A percentile compares a stretch with the other conserved stretches of the same genome.
Evolutionary conservation across 2,329 filamentous ascomycete species (phyloP).

Genomic region (Trichoderma sp.): DNA sequence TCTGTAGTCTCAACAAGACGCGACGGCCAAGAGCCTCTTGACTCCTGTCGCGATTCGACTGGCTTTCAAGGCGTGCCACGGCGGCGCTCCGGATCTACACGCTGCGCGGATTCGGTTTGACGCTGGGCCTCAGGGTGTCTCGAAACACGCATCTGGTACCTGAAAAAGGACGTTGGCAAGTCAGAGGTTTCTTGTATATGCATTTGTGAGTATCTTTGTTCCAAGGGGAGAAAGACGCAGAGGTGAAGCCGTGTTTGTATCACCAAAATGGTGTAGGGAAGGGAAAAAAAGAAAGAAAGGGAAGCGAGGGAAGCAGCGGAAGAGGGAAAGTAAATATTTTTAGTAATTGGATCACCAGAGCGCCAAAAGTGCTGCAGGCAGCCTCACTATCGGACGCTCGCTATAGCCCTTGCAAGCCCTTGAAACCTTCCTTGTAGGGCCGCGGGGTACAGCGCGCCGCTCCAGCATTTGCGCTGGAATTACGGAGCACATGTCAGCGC

Average conservation of each 20-base stretch:
- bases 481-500: conserved; percentile 20
- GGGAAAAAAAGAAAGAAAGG: conserved; percentile 2
- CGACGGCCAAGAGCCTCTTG: not conserved
- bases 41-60: conserved; percentile 24
- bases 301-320: conserved; percentile 16
- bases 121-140: conserved; percentile 52
- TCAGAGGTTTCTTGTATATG: conserved; percentile 53
- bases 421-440: conserved; percentile 13
- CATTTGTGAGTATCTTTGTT: conserved; percentile 47
- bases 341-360: conserved; percentile 17
- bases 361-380: conserved; percentile 19
- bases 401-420: conserved; percentile 11
- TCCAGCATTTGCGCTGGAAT: conserved; percentile 5
- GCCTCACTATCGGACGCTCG: conserved; percentile 9
- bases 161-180: conserved; percentile 52
- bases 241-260: not conserved
- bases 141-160: conserved; percentile 59
- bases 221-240: conserved; percentile 11
- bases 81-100: conserved; percentile 61
- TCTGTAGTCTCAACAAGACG: not conserved
- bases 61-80: conserved; percentile 51
- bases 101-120: conserved; percentile 53
- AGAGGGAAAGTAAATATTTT: conserved; percentile 20
- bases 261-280: conserved; percentile 20
- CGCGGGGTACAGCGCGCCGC: conserved; percentile 15